phyloP scores from a whole-genome alignment of 164 flowering plant species.

The Cinnamomum chago region DNA sequence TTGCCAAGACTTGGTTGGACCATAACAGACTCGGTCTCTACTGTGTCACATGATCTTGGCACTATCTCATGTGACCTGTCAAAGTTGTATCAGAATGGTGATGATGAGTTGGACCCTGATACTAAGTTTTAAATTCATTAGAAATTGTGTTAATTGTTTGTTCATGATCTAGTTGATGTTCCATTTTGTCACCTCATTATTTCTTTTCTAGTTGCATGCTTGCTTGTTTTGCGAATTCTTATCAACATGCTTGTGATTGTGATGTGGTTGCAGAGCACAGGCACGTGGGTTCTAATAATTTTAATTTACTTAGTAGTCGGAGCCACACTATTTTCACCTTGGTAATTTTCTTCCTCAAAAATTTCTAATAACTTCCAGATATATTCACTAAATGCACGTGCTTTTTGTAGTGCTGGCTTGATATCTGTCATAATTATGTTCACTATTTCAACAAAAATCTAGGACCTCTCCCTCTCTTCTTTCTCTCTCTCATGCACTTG shows the following conservation, averaged over 20 bases:
- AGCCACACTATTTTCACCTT: constrained; percentile 87
- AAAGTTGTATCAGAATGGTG: no score
- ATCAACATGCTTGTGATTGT: constrained; percentile 3
- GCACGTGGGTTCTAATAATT: constrained; percentile 81
- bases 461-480: not conserved
- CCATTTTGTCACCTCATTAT: no score
- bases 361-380: not conserved
- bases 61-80: no score
- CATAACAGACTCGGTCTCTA: no score
- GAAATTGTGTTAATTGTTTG: no score
- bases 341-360: constrained; percentile 35
- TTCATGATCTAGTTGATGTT: no score
- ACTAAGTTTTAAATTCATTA: no score
- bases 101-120: no score
- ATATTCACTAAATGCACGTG: not conserved
- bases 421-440: not conserved
- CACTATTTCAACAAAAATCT: not conserved
- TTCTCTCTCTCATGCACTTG: no score
- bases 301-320: constrained; percentile 76
- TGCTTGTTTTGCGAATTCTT: not conserved
- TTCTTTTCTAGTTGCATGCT: no score
- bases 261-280: constrained; percentile 57
- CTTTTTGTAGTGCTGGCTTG: not conserved
- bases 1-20: no score
- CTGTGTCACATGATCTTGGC: no score